Evolutionary conservation across 1,139 yeast species (phyloP), one percentile per base, ranked within the genome.

Genomic region (Scheffersomyces titani): DNA sequence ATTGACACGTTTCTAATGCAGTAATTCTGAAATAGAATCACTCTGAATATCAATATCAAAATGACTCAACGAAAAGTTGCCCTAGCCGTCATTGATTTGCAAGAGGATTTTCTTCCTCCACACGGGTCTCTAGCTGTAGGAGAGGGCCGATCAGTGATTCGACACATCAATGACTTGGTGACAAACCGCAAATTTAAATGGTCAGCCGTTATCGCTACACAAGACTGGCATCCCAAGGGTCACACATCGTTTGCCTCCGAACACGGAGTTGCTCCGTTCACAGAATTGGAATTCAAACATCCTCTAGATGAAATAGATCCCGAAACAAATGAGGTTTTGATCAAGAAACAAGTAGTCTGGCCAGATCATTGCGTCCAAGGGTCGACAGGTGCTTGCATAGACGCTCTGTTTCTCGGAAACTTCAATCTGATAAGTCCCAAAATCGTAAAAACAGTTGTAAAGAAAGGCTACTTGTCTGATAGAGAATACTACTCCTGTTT

Each of bases 401-500:
- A 91, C 1, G 68, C 73, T 0, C 82, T 75, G 56, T 77, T 78
- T 54, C 55, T 63, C 36, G 61, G 65, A 5, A 56, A 55, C 2
- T 76, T 76, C 59, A 68, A 70, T 19, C 59, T 58, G 53, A 52
- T 73, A 18, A 60, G 60, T 36, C 63, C 64, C 1, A 57, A 58
- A 3, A 62, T 70, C 6, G 79, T 82, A 1, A 71, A 70, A 50
- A 64, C 74, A 0, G 70, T 85, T 1, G 85, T 93, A 5, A 78
- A 79, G 57, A 93, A 93, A 71, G 98, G 98, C 0, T 81, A 78
- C 58, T 70, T 88, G 44, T 74, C 74, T 24, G 93, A 90, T 63
- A 73, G 96, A 21, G 98, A 93, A 68, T 92, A 88, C 70, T 93
- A 92, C 67, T 91, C 97, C n/a, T 93, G 96, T 48, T 92, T 93